Conservation (phyloP, 495 filamentous ascomycete species). For the Tuber brumale region DNA sequence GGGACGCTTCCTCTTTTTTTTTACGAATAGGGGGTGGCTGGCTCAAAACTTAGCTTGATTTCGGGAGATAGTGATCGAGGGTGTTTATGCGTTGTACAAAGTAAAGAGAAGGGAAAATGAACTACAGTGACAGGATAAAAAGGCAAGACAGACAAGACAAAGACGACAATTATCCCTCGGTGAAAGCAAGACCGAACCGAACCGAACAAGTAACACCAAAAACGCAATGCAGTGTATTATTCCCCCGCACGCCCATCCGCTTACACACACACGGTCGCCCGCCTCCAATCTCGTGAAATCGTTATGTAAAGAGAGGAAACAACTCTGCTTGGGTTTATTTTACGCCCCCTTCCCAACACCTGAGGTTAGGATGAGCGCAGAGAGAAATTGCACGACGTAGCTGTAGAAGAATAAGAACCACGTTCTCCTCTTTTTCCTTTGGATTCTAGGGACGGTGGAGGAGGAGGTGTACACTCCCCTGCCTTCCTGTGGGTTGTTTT, state of each 20-base stretch:
- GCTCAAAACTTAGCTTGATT: neutral
- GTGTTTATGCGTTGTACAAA: neutral
- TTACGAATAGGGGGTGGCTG: neutral
- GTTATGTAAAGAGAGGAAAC: neutral
- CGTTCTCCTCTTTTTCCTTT: conserved; percentile 79
- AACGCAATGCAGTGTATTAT: neutral
- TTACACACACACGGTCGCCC: neutral
- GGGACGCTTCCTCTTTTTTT: neutral
- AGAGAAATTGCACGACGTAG: conserved; percentile 84
- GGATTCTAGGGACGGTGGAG: conserved; percentile 45
- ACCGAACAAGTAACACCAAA: conserved; percentile 4
- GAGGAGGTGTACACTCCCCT: conserved; percentile 43
- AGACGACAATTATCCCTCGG: neutral
- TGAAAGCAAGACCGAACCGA: neutral
- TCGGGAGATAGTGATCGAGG: neutral
- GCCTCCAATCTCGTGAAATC: neutral
- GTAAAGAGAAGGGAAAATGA: neutral
- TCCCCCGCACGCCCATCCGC: neutral
- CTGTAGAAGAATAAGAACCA: conserved; percentile 95
- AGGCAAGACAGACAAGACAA: neutral
- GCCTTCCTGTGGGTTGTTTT: conserved; percentile 49
- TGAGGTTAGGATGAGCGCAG: conserved; percentile 80
- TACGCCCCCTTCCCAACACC: conserved; percentile 34
- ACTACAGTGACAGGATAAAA: neutral
- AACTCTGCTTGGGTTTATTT: neutral